Conservation (phyloP, 257 asterid species). For the Parsonsia alboflavescens region DNA sequence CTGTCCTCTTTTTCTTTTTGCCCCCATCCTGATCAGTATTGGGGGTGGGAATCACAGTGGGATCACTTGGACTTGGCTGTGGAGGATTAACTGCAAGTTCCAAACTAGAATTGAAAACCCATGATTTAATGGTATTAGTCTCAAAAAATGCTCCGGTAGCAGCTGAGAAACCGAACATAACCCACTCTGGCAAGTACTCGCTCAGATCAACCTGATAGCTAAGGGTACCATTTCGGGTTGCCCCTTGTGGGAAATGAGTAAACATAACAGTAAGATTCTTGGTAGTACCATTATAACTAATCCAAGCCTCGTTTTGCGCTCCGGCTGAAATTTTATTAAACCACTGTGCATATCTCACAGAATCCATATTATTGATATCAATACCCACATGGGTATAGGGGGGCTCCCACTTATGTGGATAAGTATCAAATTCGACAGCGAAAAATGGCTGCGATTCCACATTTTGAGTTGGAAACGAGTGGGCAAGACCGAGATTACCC, state of each 20-base stretch:
- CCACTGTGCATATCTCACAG: constrained; percentile 20
- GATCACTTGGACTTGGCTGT: constrained; percentile 8
- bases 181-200: constrained; percentile 32
- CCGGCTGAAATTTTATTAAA: constrained; percentile 14
- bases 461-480: neutral
- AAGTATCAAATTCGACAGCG: constrained; percentile 46
- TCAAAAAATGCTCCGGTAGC: constrained; percentile 30
- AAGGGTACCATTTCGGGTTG: constrained; percentile 8
- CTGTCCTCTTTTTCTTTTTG: constrained; percentile 7
- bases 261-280: constrained; percentile 18
- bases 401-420: constrained; percentile 22
- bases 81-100: neutral
- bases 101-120: constrained; percentile 39
- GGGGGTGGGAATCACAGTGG: neutral
- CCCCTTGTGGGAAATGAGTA: constrained; percentile 8
- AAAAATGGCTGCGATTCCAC: constrained; percentile 24
- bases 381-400: constrained; percentile 35
- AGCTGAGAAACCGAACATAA: constrained; percentile 40
- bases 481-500: constrained; percentile 27
- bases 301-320: constrained; percentile 22
- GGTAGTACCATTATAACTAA: constrained; percentile 20
- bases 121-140: constrained; percentile 29
- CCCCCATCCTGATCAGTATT: neutral
- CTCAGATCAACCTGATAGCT: constrained; percentile 22
- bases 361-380: constrained; percentile 27